These are phyloP conservation scores for Hyphodiscus sp. DNA, from an alignment of 2,329 filamentous ascomycete species.

Conservation along the genomic window DNA sequence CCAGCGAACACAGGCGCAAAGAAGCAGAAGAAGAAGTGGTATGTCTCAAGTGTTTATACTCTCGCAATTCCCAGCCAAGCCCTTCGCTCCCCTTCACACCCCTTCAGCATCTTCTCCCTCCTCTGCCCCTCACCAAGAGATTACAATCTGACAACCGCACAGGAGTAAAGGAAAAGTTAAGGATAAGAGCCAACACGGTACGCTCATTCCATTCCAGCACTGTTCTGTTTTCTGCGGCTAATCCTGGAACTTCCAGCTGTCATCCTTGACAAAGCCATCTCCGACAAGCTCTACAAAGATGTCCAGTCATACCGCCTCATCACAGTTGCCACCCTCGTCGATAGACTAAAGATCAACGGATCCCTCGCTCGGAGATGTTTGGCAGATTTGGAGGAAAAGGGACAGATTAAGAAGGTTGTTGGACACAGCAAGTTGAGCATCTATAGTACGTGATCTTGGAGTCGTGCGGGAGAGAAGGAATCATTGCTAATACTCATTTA, in stretches of 20 bases:
- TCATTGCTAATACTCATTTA: slow-evolving; percentile 24
- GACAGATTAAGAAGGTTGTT: slow-evolving; percentile 96
- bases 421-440: slow-evolving; percentile 96
- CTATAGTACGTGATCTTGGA: slow-evolving; percentile 62
- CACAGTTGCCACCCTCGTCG: slow-evolving; percentile 96
- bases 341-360: slow-evolving; percentile 99
- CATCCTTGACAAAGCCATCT: slow-evolving; percentile 95
- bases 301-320: slow-evolving; percentile 99
- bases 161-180: slow-evolving; percentile 62
- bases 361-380: slow-evolving; percentile 88
- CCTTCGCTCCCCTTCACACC: slow-evolving; percentile 11
- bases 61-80: slow-evolving; percentile 8
- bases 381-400: slow-evolving; percentile 93
- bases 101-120: not conserved
- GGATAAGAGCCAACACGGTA: slow-evolving; percentile 98
- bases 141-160: slow-evolving; percentile 1
- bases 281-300: slow-evolving; percentile 99
- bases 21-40: slow-evolving; percentile 73
- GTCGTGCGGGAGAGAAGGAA: not conserved
- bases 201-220: too few species aligned
- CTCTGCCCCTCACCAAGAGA: slow-evolving; percentile 1
- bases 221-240: too few species aligned
- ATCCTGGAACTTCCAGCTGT: slow-evolving; percentile 52
- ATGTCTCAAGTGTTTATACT: not conserved
- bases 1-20: slow-evolving; percentile 60